phyloP scores from a whole-genome alignment of 129 eudicot species.

The Pulicaria dysenterica region DNA sequence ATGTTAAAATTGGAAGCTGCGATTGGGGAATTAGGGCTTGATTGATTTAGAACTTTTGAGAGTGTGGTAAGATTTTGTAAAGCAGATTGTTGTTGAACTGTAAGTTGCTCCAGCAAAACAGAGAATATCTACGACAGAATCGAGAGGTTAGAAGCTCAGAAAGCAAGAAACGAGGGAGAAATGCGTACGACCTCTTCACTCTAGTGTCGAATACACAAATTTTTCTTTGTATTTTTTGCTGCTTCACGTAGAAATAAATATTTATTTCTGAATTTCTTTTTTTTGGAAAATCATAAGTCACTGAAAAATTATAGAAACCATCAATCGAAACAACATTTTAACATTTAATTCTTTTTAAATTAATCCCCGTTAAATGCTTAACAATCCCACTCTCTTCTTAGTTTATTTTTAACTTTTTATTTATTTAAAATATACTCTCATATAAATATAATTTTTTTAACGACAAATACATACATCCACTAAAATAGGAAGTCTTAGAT shows the following conservation, averaged over 20 bases:
- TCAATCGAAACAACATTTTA: too few relatives aligned
- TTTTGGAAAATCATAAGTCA: neutral
- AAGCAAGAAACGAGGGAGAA: constrained; percentile 27
- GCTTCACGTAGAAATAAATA: too few relatives aligned
- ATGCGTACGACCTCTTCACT: constrained; percentile 12
- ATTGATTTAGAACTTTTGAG: neutral
- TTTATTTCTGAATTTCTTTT: neutral
- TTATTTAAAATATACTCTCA: too few relatives aligned
- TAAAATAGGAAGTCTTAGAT: too few relatives aligned
- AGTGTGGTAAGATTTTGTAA: constrained; percentile 6
- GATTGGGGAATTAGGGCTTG: constrained; percentile 23
- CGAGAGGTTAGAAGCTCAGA: constrained; percentile 9
- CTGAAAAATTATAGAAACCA: too few relatives aligned
- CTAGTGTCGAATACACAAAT: neutral
- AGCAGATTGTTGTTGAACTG: constrained; percentile 3
- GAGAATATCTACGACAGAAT: constrained; percentile 1
- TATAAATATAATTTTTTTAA: too few relatives aligned
- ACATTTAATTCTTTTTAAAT: too few relatives aligned
- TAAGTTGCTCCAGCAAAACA: neutral
- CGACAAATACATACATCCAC: too few relatives aligned
- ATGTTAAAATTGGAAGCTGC: constrained; percentile 17
- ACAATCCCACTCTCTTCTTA: too few relatives aligned
- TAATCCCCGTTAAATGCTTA: too few relatives aligned
- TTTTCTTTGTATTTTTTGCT: neutral
- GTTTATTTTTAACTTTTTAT: too few relatives aligned